Conservation (phyloP, 2,329 filamentous ascomycete genomes). For the Cytospora paraplurivora region DNA sequence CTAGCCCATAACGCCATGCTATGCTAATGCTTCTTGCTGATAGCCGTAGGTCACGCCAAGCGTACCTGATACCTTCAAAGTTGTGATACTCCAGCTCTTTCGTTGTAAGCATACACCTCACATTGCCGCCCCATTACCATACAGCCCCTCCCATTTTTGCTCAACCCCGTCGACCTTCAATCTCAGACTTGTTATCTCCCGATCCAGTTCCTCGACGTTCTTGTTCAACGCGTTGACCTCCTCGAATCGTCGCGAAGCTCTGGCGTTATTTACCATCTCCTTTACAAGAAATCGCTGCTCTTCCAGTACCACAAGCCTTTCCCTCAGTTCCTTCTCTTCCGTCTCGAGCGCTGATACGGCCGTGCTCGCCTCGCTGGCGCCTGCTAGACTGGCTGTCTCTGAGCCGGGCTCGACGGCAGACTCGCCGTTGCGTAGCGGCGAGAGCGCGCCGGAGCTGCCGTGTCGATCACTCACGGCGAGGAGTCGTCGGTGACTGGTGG, state of each 20-base stretch:
- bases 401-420: constrained; percentile 39
- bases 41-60: neutral
- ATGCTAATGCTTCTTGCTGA: neutral
- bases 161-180: constrained; percentile 69
- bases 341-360: constrained; percentile 66
- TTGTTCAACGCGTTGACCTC: constrained; percentile 78
- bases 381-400: constrained; percentile 52
- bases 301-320: constrained; percentile 80
- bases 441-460: constrained; percentile 33
- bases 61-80: neutral
- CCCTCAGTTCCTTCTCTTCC: constrained; percentile 80
- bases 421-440: constrained; percentile 52
- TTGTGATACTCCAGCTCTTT: neutral
- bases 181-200: constrained; percentile 71
- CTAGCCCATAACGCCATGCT: constrained; percentile 11
- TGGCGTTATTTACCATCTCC: constrained; percentile 79
- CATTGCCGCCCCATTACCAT: constrained; percentile 37
- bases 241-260: constrained; percentile 77
- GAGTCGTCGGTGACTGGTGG: constrained; percentile 34
- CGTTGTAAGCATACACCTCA: neutral
- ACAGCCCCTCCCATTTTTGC: constrained; percentile 56
- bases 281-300: constrained; percentile 90
- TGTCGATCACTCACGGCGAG: constrained; percentile 31
- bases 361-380: constrained; percentile 53
- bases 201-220: constrained; percentile 80